These are phyloP conservation scores for Sisymbrium altissimum DNA, from an alignment of 345 rosid genomes.

Conservation along the genomic window DNA sequence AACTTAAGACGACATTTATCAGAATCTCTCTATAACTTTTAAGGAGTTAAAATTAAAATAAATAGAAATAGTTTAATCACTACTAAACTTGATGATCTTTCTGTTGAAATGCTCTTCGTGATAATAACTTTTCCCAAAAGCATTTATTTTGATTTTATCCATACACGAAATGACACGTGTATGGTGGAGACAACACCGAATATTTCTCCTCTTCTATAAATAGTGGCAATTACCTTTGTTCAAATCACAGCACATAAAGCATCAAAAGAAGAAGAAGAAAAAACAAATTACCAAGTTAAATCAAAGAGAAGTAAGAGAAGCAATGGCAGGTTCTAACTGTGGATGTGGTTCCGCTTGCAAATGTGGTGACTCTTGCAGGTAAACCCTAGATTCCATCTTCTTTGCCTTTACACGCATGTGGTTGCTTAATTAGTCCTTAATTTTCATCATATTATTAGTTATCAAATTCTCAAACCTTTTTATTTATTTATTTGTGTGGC, in stretches of 20 bases:
- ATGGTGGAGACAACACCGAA: constrained; percentile 8
- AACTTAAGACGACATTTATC: too few species aligned
- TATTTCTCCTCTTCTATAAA: constrained; percentile 21
- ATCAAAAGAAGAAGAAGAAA: not conserved
- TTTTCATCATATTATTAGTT: not conserved
- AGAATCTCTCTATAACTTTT: not conserved
- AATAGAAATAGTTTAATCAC: not conserved
- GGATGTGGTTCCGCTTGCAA: constrained; percentile 41
- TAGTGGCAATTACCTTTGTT: not conserved
- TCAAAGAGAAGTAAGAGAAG: constrained; percentile 22
- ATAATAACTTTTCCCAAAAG: not conserved
- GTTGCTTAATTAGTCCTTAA: not conserved
- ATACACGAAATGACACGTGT: constrained; percentile 30
- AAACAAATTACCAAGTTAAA: not conserved
- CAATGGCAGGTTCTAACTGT: constrained; percentile 39
- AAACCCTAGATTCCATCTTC: not conserved
- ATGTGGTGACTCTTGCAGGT: constrained; percentile 45
- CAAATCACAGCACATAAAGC: constrained; percentile 10
- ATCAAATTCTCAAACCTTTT: not conserved
- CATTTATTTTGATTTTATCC: not conserved
- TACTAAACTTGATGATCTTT: not conserved
- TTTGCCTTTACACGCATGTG: not conserved
- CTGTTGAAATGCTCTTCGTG: not conserved
- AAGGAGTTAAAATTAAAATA: not conserved
- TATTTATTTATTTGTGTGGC: not conserved